Conservation (phyloP, 2,329 filamentous ascomycete species). For the Fusarium pseudoanthophilum region DNA sequence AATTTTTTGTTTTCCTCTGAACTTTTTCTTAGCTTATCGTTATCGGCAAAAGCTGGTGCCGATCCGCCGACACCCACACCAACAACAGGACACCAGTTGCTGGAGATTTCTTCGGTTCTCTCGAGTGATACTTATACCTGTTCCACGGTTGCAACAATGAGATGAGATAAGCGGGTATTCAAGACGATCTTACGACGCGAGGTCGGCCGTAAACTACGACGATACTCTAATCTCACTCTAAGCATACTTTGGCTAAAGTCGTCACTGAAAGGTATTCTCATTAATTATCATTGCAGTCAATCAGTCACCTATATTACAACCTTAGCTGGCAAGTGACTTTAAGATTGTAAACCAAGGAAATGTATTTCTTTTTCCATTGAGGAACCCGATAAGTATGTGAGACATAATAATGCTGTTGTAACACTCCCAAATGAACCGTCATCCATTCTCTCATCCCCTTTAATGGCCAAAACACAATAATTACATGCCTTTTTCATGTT, state of each 20-base stretch:
- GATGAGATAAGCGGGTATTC: not conserved
- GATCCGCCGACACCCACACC: conserved; percentile 35
- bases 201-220: not conserved
- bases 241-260: not conserved
- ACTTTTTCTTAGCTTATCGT: conserved; percentile 29
- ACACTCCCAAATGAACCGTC: conserved; percentile 22
- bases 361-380: conserved; percentile 39
- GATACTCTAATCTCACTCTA: not conserved
- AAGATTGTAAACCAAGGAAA: conserved; percentile 29
- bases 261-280: not conserved
- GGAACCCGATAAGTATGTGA: conserved; percentile 36
- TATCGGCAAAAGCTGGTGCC: conserved; percentile 40
- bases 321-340: not conserved
- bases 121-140: conserved; percentile 3
- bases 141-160: not conserved
- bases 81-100: not conserved
- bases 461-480: conserved; percentile 30
- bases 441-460: conserved; percentile 27
- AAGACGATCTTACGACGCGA: not conserved
- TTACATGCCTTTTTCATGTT: conserved; percentile 40
- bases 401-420: conserved; percentile 30
- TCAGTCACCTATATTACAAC: not conserved
- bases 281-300: not conserved
- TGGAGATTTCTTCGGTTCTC: not conserved
- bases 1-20: conserved; percentile 31